Evolutionary conservation across 139 green algal species (phyloP).

Genomic region (Chlamydomonas sphaeroides): DNA sequence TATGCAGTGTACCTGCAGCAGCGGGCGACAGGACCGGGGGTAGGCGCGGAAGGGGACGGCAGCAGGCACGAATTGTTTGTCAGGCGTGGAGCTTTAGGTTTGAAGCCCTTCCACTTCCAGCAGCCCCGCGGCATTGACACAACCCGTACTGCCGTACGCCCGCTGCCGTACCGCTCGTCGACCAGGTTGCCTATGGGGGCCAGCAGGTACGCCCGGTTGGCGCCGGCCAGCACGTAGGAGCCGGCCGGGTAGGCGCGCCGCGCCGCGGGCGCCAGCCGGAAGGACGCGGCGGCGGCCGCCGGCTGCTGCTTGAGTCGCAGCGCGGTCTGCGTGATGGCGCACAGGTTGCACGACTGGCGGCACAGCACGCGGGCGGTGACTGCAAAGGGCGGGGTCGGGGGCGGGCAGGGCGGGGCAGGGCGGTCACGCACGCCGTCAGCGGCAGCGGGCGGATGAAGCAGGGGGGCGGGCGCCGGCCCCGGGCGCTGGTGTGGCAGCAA

Average conservation of each 20-base stretch:
- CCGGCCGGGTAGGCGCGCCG: constrained; percentile 33
- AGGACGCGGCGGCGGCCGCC: constrained; percentile 7
- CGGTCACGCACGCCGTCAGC: too few relatives aligned
- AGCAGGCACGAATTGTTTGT: too few relatives aligned
- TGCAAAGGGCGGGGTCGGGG: not conserved
- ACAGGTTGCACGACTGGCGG: constrained; percentile 12
- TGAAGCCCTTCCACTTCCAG: too few relatives aligned
- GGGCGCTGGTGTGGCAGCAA: too few relatives aligned
- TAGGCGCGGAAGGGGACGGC: too few relatives aligned
- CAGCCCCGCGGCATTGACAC: too few relatives aligned
- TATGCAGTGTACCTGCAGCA: too few relatives aligned
- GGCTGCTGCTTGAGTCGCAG: constrained; percentile 35
- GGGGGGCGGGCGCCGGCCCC: too few relatives aligned
- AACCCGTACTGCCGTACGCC: too few relatives aligned
- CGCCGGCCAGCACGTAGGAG: constrained; percentile 18
- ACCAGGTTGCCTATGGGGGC: constrained; percentile 36
- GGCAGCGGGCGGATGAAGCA: too few relatives aligned
- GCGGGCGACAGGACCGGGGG: too few relatives aligned
- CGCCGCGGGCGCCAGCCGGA: constrained; percentile 1
- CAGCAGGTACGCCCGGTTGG: constrained; percentile 38
- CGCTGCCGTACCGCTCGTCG: constrained; percentile 42
- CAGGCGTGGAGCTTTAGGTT: too few relatives aligned
- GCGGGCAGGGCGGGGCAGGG: not conserved
- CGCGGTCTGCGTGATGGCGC: not conserved
- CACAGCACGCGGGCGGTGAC: constrained; percentile 5